Evolutionary conservation across 495 filamentous ascomycete species (phyloP).

Genomic region (Penicillium soppii): DNA sequence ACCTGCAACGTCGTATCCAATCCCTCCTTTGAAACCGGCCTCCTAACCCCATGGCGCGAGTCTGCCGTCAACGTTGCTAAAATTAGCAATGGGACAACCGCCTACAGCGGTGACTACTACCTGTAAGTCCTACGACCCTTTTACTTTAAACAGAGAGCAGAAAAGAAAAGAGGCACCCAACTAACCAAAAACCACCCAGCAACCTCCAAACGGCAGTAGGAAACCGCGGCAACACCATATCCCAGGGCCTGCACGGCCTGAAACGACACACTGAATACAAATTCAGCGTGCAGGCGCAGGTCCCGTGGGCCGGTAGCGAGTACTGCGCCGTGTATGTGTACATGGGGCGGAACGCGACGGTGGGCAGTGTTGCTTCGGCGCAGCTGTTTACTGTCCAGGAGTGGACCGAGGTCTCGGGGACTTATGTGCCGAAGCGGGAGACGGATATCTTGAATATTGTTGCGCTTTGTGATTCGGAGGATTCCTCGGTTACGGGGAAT

Average conservation of each 20-base stretch:
- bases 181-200: conserved; percentile 1
- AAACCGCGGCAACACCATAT: conserved; percentile 23
- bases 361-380: conserved; percentile 10
- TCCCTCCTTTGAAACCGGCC: conserved; percentile 27
- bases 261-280: conserved; percentile 12
- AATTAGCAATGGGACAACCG: conserved; percentile 17
- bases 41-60: conserved; percentile 21
- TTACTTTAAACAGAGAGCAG: too few species aligned
- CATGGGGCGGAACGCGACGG: conserved; percentile 20
- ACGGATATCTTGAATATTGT: conserved; percentile 16
- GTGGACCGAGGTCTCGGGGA: conserved; percentile 21
- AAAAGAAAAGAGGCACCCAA: too few species aligned
- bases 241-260: conserved; percentile 16
- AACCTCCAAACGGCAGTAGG: conserved; percentile 22
- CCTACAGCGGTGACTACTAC: conserved; percentile 24
- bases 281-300: conserved; percentile 15
- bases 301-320: conserved; percentile 8
- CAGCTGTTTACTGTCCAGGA: conserved; percentile 10
- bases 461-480: conserved; percentile 22
- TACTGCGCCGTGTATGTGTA: conserved; percentile 23
- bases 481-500: conserved; percentile 17
- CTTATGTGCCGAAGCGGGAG: conserved; percentile 10
- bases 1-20: conserved; percentile 24
- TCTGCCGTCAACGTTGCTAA: conserved; percentile 21
- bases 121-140: too few species aligned